Base-by-base conservation (phyloP, 2,329 filamentous ascomycete species). In the Furcasterigmium furcatum region DNA sequence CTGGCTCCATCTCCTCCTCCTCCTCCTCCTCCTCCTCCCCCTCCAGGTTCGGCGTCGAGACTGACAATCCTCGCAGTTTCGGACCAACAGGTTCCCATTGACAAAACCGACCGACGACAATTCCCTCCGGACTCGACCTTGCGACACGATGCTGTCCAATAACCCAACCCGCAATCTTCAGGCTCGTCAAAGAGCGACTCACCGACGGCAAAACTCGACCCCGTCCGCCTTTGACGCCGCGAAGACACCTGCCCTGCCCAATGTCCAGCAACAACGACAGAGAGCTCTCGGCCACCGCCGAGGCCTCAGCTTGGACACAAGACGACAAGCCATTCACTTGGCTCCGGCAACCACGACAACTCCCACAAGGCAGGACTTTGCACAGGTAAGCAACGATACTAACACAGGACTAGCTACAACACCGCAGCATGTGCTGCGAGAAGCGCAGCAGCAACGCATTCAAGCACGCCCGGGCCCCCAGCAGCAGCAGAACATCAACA, bases 171-270 rank as follows among this genome's bases (percentile, higher is more conserved):
- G 77, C 71, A 83, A 76, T 76, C 82, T 89, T 74, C 84, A 88
- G 66, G 79, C 79, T 69, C 84, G 84, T 68, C 81, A 84, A 67
- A 81, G 82, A 72, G 79, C 82, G 70, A 43, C 20, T 16, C 90
- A 95, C 73, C 81, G 88, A 67, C 87, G 91, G 72, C 90, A 95
- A 75, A 85, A 88, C 62, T 96, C 91, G 61, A 92, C 88, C 62
- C 88, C 88, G 54, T 81, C 79, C 68, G 80, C 79, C 65, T 88
- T 88, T 71, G 88, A 92, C 66, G 81, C 82, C 60, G 79, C 82
- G 64, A 87, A 84, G 78, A 81, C 84, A 70, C 72, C 70, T 48
- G 79, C 76, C 70, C 76, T 87, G 71, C 80, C 84, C 61, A 77
- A 67, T 48, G 74, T 80, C 67, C 63, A 64, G 48, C 61, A 59